Conservation (phyloP, 108 stramenopile genomes). For the Asterionellopsis glacialis region DNA sequence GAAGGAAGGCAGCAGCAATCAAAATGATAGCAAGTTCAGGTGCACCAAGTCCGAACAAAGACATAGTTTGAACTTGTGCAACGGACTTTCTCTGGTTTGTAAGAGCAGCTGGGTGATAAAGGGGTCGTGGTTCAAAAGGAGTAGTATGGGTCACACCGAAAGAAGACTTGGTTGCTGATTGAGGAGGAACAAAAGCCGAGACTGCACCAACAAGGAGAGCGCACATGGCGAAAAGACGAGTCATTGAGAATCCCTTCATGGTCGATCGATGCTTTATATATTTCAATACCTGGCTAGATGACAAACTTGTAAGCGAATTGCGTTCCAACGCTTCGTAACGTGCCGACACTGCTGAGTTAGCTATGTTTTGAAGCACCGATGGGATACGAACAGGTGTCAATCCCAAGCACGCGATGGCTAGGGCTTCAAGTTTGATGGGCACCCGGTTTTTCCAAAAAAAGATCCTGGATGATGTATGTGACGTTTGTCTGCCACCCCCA, state of each 20-base stretch:
- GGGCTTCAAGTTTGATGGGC: too few relatives aligned
- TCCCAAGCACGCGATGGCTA: too few relatives aligned
- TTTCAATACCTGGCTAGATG: too few relatives aligned
- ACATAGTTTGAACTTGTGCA: constrained; percentile 77
- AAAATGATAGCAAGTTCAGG: constrained; percentile 90
- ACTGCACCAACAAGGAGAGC: constrained; percentile 9
- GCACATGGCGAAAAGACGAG: not conserved
- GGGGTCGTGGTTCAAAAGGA: not conserved
- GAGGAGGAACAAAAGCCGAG: constrained; percentile 7
- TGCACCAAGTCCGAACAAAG: constrained; percentile 90
- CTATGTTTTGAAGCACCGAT: too few relatives aligned
- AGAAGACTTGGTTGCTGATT: not conserved
- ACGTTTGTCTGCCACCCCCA: too few relatives aligned
- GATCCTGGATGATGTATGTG: too few relatives aligned
- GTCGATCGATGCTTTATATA: too few relatives aligned
- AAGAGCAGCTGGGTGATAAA: constrained; percentile 3
- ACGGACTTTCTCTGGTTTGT: constrained; percentile 63
- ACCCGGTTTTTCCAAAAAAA: too few relatives aligned
- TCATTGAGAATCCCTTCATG: constrained; percentile 5
- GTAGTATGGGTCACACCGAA: not conserved
- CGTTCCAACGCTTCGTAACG: too few relatives aligned
- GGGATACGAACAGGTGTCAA: too few relatives aligned
- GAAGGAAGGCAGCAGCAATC: constrained; percentile 87
- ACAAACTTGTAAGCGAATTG: too few relatives aligned
- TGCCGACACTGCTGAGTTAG: too few relatives aligned